Percentiles rank a stretch among this genome's conserved stretches.
Evolutionary conservation across 2,329 filamentous ascomycete genomes (phyloP).

Genomic region (Alternaria gansuensis): DNA sequence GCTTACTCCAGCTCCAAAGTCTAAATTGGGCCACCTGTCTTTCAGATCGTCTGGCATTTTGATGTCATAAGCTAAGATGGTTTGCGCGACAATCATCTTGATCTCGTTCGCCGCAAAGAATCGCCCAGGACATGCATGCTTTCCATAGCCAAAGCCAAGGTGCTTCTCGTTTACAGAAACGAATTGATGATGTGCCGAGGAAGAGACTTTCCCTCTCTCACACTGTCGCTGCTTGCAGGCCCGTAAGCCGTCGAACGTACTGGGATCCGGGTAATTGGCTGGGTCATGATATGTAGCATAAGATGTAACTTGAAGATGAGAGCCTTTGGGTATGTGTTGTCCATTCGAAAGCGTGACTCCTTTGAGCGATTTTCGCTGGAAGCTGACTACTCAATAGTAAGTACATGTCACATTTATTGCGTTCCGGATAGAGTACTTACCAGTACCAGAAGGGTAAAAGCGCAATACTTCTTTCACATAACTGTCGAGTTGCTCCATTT

Average conservation of each 20-base stretch:
- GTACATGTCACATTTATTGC: constrained; percentile 5
- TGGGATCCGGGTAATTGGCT: constrained; percentile 29
- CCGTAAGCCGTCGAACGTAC: too few species aligned
- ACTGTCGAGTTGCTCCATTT: constrained; percentile 48
- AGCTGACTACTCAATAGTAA: too few species aligned
- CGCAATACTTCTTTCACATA: constrained; percentile 49
- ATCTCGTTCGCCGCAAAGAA: constrained; percentile 47
- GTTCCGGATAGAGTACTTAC: constrained; percentile 24
- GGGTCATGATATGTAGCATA: constrained; percentile 39
- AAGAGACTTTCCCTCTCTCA: too few species aligned
- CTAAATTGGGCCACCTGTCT: too few species aligned
- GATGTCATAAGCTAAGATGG: constrained; percentile 41
- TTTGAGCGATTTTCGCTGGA: constrained; percentile 40
- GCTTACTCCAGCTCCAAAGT: too few species aligned
- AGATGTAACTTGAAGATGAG: constrained; percentile 43
- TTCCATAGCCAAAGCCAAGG: constrained; percentile 40
- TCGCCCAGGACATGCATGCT: constrained; percentile 44
- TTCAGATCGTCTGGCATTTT: too few species aligned
- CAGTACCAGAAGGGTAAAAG: constrained; percentile 33
- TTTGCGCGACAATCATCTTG: constrained; percentile 42
- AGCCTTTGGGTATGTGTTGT: constrained; percentile 54
- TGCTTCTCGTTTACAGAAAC: constrained; percentile 36
- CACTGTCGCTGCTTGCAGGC: too few species aligned
- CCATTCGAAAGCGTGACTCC: constrained; percentile 64
- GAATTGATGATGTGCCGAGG: too few species aligned